Percentiles rank a stretch among this genome's conserved stretches.
Conservation (phyloP, 805 yeast genomes). For the Cyberlindnera sargentensis region DNA sequence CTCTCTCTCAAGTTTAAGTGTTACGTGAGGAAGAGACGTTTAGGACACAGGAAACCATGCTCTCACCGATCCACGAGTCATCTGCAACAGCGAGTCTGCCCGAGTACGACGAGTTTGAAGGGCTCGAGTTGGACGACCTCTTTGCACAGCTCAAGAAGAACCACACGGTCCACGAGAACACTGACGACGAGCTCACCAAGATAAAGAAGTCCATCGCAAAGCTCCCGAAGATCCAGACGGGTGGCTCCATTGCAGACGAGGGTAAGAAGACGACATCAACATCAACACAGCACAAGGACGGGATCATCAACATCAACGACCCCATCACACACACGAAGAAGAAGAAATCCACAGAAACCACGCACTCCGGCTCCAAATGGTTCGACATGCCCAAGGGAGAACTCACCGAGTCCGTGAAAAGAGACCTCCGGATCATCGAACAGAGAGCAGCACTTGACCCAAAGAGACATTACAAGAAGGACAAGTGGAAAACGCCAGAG, state of each 20-base stretch:
- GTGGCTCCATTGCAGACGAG: slow-evolving; percentile 9
- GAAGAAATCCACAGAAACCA: slow-evolving; percentile 8
- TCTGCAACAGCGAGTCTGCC: slow-evolving; percentile 4
- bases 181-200: slow-evolving; percentile 26
- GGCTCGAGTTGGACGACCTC: slow-evolving; percentile 27
- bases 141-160: slow-evolving; percentile 24
- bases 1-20: no score
- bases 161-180: slow-evolving; percentile 7
- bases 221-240: slow-evolving; percentile 32
- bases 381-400: slow-evolving; percentile 74
- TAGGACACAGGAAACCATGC: neutral
- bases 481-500: slow-evolving; percentile 69
- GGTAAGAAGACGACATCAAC: slow-evolving; percentile 2
- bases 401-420: slow-evolving; percentile 59
- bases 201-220: slow-evolving; percentile 30
- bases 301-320: slow-evolving; percentile 36
- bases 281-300: slow-evolving; percentile 8
- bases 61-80: slow-evolving; percentile 12
- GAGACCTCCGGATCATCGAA: slow-evolving; percentile 73
- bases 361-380: slow-evolving; percentile 58
- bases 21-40: neutral
- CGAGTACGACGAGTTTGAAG: slow-evolving; percentile 12
- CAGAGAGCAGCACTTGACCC: slow-evolving; percentile 92
- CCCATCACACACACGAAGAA: slow-evolving; percentile 29
- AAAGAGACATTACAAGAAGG: slow-evolving; percentile 89